phyloP scores from a whole-genome alignment of 2,329 filamentous ascomycete species.

The Lasiodiplodia hormozganensis region DNA sequence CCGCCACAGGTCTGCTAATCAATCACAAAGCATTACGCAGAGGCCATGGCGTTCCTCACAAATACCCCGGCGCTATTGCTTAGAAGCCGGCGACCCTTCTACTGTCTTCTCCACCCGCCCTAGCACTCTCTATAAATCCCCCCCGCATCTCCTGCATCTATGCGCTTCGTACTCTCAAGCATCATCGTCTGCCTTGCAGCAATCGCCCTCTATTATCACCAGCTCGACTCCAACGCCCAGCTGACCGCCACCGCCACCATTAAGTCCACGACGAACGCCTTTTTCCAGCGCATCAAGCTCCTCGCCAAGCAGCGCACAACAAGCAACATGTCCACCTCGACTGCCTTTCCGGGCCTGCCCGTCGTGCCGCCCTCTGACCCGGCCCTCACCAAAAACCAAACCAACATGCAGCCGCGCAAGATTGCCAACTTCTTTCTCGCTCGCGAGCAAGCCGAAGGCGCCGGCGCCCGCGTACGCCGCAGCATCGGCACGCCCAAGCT shows the following conservation, averaged over 20 bases:
- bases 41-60: slow-evolving; percentile 1
- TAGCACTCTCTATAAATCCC: slow-evolving; percentile 40
- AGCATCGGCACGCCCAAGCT: slow-evolving; percentile 85
- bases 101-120: slow-evolving; percentile 16
- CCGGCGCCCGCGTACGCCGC: slow-evolving; percentile 83
- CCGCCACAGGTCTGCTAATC: slow-evolving; percentile 16
- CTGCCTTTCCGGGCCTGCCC: slow-evolving; percentile 55
- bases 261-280: slow-evolving; percentile 34
- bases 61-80: slow-evolving; percentile 4
- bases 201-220: slow-evolving; percentile 47
- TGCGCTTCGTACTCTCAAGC: slow-evolving; percentile 50
- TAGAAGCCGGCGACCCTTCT: slow-evolving; percentile 1
- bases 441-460: slow-evolving; percentile 85
- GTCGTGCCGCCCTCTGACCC: slow-evolving; percentile 55
- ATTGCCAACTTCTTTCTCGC: slow-evolving; percentile 87
- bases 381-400: slow-evolving; percentile 49
- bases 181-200: slow-evolving; percentile 50
- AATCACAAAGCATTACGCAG: slow-evolving; percentile 24
- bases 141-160: slow-evolving; percentile 35
- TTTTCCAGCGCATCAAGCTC: slow-evolving; percentile 48
- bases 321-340: slow-evolving; percentile 42
- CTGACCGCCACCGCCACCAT: slow-evolving; percentile 34
- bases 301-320: slow-evolving; percentile 39
- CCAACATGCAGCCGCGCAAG: slow-evolving; percentile 73
- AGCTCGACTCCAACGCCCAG: slow-evolving; percentile 27